Evolutionary conservation across 2,329 filamentous ascomycete genomes (phyloP).

Genomic region (Torrubiella hemipterigena): DNA sequence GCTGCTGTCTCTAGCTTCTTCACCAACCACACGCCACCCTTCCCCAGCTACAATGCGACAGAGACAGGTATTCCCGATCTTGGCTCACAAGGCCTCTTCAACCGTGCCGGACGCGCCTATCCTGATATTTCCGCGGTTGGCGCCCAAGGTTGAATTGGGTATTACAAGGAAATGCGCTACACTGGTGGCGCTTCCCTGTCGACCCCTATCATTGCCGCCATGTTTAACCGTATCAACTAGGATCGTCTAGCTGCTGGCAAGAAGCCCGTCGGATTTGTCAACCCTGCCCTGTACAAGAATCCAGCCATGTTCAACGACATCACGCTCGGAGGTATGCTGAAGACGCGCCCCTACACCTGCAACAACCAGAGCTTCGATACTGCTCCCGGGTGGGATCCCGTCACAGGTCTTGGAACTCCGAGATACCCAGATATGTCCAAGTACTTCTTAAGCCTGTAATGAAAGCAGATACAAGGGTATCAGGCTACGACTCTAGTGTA

Average conservation of each 20-base stretch:
- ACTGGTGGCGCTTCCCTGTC: slow-evolving; percentile 6
- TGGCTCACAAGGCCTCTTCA: slow-evolving; percentile 16
- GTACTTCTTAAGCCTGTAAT: not conserved
- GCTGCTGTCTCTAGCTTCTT: slow-evolving; percentile 23
- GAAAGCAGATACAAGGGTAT: too few species aligned
- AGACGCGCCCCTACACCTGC: slow-evolving; percentile 1
- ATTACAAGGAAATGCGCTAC: slow-evolving; percentile 10
- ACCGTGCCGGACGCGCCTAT: slow-evolving; percentile 26
- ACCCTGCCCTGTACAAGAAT: slow-evolving; percentile 4
- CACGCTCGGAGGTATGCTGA: slow-evolving; percentile 1
- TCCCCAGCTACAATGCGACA: slow-evolving; percentile 15
- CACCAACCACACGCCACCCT: slow-evolving; percentile 20
- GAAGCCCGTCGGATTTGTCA: slow-evolving; percentile 21
- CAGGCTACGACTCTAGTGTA: too few species aligned
- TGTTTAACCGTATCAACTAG: slow-evolving; percentile 9
- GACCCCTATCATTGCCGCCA: slow-evolving; percentile 7
- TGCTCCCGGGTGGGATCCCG: slow-evolving; percentile 4
- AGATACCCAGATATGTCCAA: slow-evolving; percentile 1
- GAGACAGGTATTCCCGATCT: slow-evolving; percentile 23
- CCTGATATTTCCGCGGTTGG: slow-evolving; percentile 30
- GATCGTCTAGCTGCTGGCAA: slow-evolving; percentile 16
- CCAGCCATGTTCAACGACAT: slow-evolving; percentile 4
- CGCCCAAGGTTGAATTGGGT: slow-evolving; percentile 28
- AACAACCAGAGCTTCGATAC: not conserved
- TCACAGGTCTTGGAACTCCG: slow-evolving; percentile 3